Base-by-base conservation (phyloP, 352 stramenopile species). In the Pseudoperonospora humuli region DNA sequence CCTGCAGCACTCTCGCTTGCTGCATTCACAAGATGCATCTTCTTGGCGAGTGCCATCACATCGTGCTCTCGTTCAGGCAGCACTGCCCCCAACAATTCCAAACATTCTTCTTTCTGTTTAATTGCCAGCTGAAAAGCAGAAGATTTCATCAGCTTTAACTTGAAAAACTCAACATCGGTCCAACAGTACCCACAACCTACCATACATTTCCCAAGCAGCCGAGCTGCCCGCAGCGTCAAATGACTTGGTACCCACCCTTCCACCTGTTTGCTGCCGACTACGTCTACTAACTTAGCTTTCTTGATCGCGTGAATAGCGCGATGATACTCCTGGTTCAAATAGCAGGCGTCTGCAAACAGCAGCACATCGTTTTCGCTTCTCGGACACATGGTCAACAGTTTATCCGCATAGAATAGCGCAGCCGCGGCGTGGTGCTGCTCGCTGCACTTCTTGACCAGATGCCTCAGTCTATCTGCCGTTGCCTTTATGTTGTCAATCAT, bases 61-160 rank as follows among this genome's bases (percentile, higher is more conserved):
- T 73, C 65, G 1, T 67, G 50, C 39, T 89, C 75, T 20, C 64
- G 52, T 7, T 86, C 73, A 7, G 76, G 74, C 17, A 94, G 38
- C 7, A 88, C 61, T 7, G 61, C 64, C 8, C 54, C 56, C 3
- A 94, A 33, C 3, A 92, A 5, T 13, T 89, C 76, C 14, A 92
- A 47, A 57, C 80, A 91, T 37, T 91, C 78, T 31, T 94, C 78
- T 32, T 81, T 86, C 38, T 93, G 75, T 32, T 93, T 86, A 29
- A 88, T 84, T 15, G 70, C 67, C 32, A 90, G 35, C 67, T 82
- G 38, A 28, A 13, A 45, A 45, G 19, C 4, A 26, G 13, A 25
- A 28, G 25, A 32, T 23, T 15, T 37, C 45, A 34, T 19, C 9
- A 48, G 14, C 21, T 50, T 18, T 19, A 2, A 42, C 1, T 9